These are phyloP conservation scores for Colletotrichum sp. DNA, from an alignment of 2,329 filamentous ascomycete species.

Conservation along the genomic window DNA sequence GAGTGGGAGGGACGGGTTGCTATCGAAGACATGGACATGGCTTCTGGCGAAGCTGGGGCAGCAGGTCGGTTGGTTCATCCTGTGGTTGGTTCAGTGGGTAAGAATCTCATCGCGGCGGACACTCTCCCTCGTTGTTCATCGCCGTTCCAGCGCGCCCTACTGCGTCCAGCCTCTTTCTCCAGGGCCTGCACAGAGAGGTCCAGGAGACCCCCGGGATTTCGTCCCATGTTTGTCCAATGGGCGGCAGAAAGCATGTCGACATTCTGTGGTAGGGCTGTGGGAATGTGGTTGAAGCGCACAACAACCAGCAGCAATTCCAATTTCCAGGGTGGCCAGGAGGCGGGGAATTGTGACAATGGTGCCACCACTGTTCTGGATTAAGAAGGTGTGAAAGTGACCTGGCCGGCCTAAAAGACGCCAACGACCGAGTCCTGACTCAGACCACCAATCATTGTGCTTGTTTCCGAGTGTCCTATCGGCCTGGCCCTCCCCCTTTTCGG, in stretches of 20 bases:
- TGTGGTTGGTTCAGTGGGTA: conserved; percentile 7
- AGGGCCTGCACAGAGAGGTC: neutral
- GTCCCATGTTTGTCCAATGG: conserved; percentile 1
- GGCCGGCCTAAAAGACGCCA: conserved; percentile 19
- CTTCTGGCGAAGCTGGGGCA: neutral
- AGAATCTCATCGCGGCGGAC: neutral
- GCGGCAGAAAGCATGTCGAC: conserved; percentile 2
- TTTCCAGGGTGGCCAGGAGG: conserved; percentile 18
- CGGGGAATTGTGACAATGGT: conserved; percentile 17
- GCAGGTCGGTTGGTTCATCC: conserved; percentile 6
- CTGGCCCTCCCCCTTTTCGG: conserved; percentile 18
- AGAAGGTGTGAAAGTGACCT: conserved; percentile 18
- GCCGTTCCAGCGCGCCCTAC: neutral
- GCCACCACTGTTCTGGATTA: conserved; percentile 23
- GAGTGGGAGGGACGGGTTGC: neutral
- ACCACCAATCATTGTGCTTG: conserved; percentile 14
- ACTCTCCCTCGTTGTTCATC: neutral
- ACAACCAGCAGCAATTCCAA: conserved; percentile 14
- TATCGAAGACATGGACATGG: neutral
- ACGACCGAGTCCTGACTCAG: conserved; percentile 20
- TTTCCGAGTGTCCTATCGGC: conserved; percentile 2
- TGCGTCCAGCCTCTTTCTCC: conserved; percentile 1
- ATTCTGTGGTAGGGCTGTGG: conserved; percentile 7
- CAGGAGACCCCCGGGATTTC: conserved; percentile 3
- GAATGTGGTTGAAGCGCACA: neutral